A percentile compares a stretch with the other conserved stretches of the same genome.
phyloP scores from a whole-genome alignment of 192 early-diverging fungal species.

The Coemansia sp. region DNA sequence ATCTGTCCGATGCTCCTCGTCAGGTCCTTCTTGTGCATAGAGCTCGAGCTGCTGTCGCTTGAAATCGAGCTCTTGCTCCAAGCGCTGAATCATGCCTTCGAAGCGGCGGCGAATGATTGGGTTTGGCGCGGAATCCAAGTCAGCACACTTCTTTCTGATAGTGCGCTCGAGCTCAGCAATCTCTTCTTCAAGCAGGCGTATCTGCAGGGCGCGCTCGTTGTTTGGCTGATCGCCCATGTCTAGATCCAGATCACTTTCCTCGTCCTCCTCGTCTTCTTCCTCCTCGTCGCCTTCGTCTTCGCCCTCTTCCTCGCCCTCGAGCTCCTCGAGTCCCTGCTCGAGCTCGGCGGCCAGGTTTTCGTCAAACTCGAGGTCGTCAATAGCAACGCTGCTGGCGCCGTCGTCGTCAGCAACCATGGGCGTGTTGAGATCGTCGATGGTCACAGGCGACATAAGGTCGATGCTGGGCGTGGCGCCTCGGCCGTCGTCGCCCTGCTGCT shows the following conservation, averaged over 20 bases:
- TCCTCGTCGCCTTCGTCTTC: constrained; percentile 39
- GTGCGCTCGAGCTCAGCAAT: constrained; percentile 43
- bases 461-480: constrained; percentile 36
- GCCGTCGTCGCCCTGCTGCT: constrained; percentile 22
- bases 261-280: constrained; percentile 28
- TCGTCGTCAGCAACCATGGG: constrained; percentile 32
- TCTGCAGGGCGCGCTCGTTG: constrained; percentile 43
- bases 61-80: constrained; percentile 35
- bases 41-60: constrained; percentile 32
- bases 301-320: constrained; percentile 30
- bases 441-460: constrained; percentile 46
- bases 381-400: constrained; percentile 42
- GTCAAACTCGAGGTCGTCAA: constrained; percentile 47
- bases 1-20: neutral
- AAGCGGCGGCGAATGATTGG: constrained; percentile 43
- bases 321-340: constrained; percentile 36
- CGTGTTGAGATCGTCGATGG: constrained; percentile 37
- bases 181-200: constrained; percentile 41
- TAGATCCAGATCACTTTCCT: constrained; percentile 21
- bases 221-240: constrained; percentile 36
- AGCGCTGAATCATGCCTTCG: constrained; percentile 40
- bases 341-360: constrained; percentile 44
- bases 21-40: constrained; percentile 15
- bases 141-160: constrained; percentile 33
- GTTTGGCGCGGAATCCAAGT: constrained; percentile 48